These are phyloP conservation scores for Leccinum huronense DNA, from an alignment of 1,284 basidiomycete genomes.

Conservation along the genomic window DNA sequence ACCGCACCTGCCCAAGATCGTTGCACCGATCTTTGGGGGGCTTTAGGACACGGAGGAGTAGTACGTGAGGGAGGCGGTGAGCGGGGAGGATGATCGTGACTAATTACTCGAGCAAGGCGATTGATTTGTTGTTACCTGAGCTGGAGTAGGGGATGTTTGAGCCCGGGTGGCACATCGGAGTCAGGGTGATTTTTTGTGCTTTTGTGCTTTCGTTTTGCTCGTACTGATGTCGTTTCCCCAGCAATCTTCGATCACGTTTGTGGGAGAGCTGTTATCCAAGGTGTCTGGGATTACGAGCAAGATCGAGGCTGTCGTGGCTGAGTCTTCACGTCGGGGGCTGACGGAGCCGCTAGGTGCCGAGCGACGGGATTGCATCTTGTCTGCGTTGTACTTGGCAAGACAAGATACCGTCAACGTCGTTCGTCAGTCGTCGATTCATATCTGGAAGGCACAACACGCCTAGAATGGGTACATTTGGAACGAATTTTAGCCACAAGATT, in stretches of 20 bases:
- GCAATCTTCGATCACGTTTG: constrained; percentile 94
- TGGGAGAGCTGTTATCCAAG: constrained; percentile 96
- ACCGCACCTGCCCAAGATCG: constrained; percentile 93
- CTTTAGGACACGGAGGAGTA: constrained; percentile 94
- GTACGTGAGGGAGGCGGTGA: constrained; percentile 86
- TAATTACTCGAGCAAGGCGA: constrained; percentile 91
- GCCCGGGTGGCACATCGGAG: constrained; percentile 81
- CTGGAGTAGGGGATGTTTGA: constrained; percentile 96
- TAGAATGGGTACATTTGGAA: constrained; percentile 55
- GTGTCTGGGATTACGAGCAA: constrained; percentile 98
- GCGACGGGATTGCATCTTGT: constrained; percentile 86
- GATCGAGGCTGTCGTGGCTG: constrained; percentile 66
- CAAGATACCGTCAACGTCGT: constrained; percentile 93
- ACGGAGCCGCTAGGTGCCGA: constrained; percentile 88
- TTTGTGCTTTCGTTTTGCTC: not conserved
- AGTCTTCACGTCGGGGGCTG: constrained; percentile 82
- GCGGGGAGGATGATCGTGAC: constrained; percentile 99
- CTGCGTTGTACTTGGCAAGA: constrained; percentile 89
- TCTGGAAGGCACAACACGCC: constrained; percentile 98
- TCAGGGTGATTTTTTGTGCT: constrained; percentile 56
- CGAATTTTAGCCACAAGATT: not conserved
- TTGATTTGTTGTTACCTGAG: constrained; percentile 93
- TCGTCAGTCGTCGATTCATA: constrained; percentile 89
- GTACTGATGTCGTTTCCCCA: constrained; percentile 32
- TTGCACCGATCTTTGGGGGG: constrained; percentile 90